A percentile compares a stretch with the other conserved stretches of the same genome.
phyloP scores from a whole-genome alignment of 169 alveolate genomes.

The Plasmodium gonderi region DNA sequence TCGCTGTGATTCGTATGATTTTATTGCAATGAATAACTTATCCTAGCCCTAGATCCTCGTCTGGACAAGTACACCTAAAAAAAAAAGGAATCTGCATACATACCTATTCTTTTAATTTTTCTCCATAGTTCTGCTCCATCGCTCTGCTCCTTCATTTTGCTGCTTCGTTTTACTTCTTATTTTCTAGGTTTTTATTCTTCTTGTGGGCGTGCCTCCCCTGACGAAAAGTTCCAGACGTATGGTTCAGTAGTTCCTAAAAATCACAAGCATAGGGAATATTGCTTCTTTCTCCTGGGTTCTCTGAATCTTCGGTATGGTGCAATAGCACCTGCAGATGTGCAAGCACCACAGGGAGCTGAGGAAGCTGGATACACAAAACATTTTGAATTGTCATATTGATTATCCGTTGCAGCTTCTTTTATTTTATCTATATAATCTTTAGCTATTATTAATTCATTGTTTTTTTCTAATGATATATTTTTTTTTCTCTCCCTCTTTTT shows the following conservation, averaged over 20 bases:
- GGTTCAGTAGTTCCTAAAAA: no score
- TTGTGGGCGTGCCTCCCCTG: not conserved
- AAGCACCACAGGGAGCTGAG: constrained; percentile 87
- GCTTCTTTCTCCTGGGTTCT: constrained; percentile 56
- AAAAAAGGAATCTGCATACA: no score
- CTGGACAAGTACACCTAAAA: no score
- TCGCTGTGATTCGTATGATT: no score
- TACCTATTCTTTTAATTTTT: no score
- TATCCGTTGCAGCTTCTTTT: constrained; percentile 76
- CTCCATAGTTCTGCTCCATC: no score
- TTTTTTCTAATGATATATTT: constrained; percentile 49
- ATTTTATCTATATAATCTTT: constrained; percentile 72
- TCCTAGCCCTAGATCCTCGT: no score
- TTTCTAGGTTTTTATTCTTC: not conserved
- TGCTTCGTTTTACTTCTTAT: no score
- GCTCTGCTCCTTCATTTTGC: no score
- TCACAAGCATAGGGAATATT: constrained; percentile 53
- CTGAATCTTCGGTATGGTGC: constrained; percentile 83
- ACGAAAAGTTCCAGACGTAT: no score
- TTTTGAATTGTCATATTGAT: constrained; percentile 80
- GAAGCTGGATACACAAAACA: constrained; percentile 90
- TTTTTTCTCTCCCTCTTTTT: constrained; percentile 16
- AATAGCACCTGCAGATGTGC: constrained; percentile 91
- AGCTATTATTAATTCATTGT: constrained; percentile 74
- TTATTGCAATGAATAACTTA: no score